These are phyloP conservation scores for Micromonas pusilla DNA, from an alignment of 139 green algal species.

Conservation along the genomic window DNA sequence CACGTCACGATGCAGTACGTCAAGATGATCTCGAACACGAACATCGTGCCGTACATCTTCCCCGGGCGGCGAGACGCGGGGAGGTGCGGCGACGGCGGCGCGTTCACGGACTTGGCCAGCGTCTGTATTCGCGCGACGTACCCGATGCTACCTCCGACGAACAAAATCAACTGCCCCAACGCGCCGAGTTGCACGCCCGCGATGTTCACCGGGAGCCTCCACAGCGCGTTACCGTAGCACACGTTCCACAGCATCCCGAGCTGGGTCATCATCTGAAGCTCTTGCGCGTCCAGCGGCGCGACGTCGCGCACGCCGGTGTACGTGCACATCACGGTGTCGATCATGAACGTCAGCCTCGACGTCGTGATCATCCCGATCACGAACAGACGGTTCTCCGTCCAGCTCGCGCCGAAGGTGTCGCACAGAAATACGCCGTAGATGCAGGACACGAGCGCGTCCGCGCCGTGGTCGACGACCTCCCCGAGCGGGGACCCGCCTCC, in stretches of 20 bases:
- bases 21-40: background rate
- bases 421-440: background rate
- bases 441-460: slow-evolving; percentile 27
- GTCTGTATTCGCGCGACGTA: background rate
- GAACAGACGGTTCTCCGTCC: background rate
- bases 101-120: background rate
- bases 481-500: slow-evolving; percentile 77
- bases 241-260: background rate
- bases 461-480: slow-evolving; percentile 92
- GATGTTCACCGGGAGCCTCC: background rate
- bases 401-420: background rate
- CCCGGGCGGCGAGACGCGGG: background rate
- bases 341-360: background rate
- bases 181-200: background rate
- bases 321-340: slow-evolving; percentile 9
- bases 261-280: slow-evolving; percentile 4
- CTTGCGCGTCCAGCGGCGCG: background rate
- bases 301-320: background rate
- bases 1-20: background rate
- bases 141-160: background rate
- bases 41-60: background rate
- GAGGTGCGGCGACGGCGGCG: background rate
- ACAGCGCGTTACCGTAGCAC: background rate
- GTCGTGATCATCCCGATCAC: background rate
- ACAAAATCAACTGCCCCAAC: background rate